These are phyloP conservation scores for Quercus tomentella DNA, from an alignment of 331 rosid species.

Conservation along the genomic window DNA sequence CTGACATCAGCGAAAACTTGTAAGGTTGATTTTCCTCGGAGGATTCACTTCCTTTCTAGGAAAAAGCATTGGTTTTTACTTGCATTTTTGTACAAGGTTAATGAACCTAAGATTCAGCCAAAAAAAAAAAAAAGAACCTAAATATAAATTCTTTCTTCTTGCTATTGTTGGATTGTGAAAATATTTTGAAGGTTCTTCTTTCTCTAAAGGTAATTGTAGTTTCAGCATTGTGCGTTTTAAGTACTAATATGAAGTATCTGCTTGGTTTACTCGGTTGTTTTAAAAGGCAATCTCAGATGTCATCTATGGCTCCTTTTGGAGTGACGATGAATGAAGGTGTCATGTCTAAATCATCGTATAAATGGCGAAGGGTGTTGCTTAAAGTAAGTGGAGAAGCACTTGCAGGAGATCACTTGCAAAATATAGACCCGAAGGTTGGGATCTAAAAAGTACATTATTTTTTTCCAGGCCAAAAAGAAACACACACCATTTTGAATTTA, in stretches of 20 bases:
- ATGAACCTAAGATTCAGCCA: neutral
- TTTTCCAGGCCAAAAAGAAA: neutral
- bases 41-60: neutral
- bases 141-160: neutral
- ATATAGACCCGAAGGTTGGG: slow-evolving; percentile 91
- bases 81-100: neutral
- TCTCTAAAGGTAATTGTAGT: neutral
- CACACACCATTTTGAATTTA: neutral
- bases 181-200: neutral
- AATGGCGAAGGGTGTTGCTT: slow-evolving; percentile 94
- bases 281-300: slow-evolving; percentile 43
- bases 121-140: too few species aligned
- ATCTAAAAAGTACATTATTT: neutral
- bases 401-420: slow-evolving; percentile 78
- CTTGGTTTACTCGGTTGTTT: neutral
- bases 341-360: slow-evolving; percentile 41
- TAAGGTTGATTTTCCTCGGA: neutral
- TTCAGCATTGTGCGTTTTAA: neutral
- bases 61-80: neutral
- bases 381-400: slow-evolving; percentile 99
- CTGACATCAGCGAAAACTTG: neutral
- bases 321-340: slow-evolving; percentile 52
- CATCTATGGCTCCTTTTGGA: slow-evolving; percentile 48
- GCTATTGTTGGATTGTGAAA: neutral
- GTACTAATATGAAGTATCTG: neutral